Conservation (phyloP, 345 rosid genomes). For the Tarenaya hassleriana region DNA sequence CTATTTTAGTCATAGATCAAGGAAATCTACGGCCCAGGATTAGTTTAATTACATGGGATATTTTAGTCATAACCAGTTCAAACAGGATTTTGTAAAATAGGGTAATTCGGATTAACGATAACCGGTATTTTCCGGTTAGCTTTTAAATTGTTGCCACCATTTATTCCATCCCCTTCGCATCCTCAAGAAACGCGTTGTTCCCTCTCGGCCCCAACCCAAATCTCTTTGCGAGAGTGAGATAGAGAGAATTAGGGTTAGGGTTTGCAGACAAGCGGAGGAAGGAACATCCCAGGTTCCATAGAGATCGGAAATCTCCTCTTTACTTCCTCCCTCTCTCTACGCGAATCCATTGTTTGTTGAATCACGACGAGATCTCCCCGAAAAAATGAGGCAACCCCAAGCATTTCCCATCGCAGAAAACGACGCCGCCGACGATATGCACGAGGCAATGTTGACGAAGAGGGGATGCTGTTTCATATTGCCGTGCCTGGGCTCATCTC, state of each 20-base stretch:
- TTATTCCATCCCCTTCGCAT: slow-evolving; percentile 5
- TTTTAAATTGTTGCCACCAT: slow-evolving; percentile 15
- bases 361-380: background rate
- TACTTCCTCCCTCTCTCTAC: slow-evolving; percentile 18
- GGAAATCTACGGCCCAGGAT: slow-evolving; percentile 64
- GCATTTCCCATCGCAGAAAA: slow-evolving; percentile 13
- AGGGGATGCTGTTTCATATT: slow-evolving; percentile 39
- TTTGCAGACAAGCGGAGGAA: slow-evolving; percentile 22
- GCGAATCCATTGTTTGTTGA: background rate
- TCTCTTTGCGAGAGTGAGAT: slow-evolving; percentile 12
- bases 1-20: slow-evolving; percentile 78
- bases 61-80: slow-evolving; percentile 14
- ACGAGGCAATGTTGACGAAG: slow-evolving; percentile 28
- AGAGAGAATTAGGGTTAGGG: slow-evolving; percentile 27
- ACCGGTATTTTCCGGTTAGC: slow-evolving; percentile 21
- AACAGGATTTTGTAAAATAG: slow-evolving; percentile 4
- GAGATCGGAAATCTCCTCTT: background rate
- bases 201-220: background rate
- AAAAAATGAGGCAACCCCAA: slow-evolving; percentile 22
- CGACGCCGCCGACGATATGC: slow-evolving; percentile 30
- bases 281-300: slow-evolving; percentile 6
- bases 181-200: slow-evolving; percentile 14
- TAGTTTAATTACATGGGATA: slow-evolving; percentile 56
- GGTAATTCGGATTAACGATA: background rate
- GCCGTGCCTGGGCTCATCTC: slow-evolving; percentile 30